These are phyloP conservation scores for Musa acuminata DNA, from an alignment of 176 grass and related monocot species.

Conservation along the genomic window DNA sequence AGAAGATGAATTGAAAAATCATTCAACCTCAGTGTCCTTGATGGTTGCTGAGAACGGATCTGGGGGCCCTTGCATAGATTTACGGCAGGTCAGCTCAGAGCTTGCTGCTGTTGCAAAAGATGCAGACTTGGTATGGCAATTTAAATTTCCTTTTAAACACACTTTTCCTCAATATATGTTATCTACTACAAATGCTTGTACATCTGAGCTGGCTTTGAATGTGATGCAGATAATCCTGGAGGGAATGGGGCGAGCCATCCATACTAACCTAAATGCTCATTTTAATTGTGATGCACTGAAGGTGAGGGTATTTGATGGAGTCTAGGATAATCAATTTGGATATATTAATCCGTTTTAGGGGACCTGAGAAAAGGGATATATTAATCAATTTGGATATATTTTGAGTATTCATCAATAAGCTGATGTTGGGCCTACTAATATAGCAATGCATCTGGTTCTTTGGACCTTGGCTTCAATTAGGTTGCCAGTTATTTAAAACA, in stretches of 20 bases:
- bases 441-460: no score
- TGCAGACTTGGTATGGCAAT: slow-evolving; percentile 67
- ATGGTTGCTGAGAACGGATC: slow-evolving; percentile 91
- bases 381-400: no score
- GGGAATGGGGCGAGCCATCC: slow-evolving; percentile 83
- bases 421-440: no score
- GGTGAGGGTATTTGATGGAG: slow-evolving; percentile 32
- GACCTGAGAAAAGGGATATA: no score
- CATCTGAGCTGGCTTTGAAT: slow-evolving; percentile 17
- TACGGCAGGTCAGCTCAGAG: slow-evolving; percentile 93
- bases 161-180: slow-evolving; percentile 1
- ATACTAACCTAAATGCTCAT: slow-evolving; percentile 80
- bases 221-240: slow-evolving; percentile 68
- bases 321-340: slow-evolving; percentile 9
- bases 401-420: no score
- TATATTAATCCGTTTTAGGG: not conserved
- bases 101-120: slow-evolving; percentile 79
- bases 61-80: slow-evolving; percentile 82
- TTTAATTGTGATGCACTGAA: slow-evolving; percentile 92
- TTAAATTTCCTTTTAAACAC: not conserved
- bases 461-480: no score
- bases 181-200: slow-evolving; percentile 7
- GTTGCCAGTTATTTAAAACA: no score
- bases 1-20: slow-evolving; percentile 64
- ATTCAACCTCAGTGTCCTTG: slow-evolving; percentile 53